Base-by-base conservation (phyloP, 306 rosid species). In the Corylus americana region DNA sequence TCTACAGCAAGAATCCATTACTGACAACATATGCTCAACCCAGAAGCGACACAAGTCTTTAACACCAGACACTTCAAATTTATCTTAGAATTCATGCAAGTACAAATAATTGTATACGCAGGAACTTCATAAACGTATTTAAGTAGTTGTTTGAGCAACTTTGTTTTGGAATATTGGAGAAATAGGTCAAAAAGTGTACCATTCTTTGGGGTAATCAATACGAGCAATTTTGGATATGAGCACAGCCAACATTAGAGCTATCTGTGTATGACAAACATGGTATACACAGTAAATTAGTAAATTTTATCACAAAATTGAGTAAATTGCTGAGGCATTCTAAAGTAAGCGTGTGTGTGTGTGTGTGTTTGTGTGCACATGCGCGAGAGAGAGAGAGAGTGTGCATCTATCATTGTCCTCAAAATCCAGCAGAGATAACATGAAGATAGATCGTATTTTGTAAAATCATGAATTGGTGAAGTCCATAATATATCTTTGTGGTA, bases 201-300 rank as follows among this genome's bases (percentile, higher is more conserved):
- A 94, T 79, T 94, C 97, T 86, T 86, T 90, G 64, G 98, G 98
- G 83, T 94, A 92, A 87, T 94, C 98, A 79, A 92, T 82, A 55
- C 98, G 93, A 79, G 97, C 97, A 77, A 94, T 91, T 86, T 92
- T 92, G 80, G 98, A 94, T 74, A 94, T 87, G 74, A 94, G 84
- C 88, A 94, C 97, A 12, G 98, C 95, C 90, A 92, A 79, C 88
- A 88, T 88, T 82, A 69, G 75, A 78, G 98, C 98, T 79, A 94
- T 92, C 97, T 94, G 97, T 85, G 75, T 49, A 82, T 71, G 47
- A 67, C 79, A 78, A 87, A 75, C 63, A 55, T 45, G 31, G 75
- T 47, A 50, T 79, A 74, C 48, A 70, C 25, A 66, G 64, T 69
- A 29, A 82, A 82, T 84, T 55, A 87, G 81, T 51, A 48, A 55